These are phyloP conservation scores for Fusarium sp. DNA, from an alignment of 2,329 filamentous ascomycete genomes.

Conservation along the genomic window DNA sequence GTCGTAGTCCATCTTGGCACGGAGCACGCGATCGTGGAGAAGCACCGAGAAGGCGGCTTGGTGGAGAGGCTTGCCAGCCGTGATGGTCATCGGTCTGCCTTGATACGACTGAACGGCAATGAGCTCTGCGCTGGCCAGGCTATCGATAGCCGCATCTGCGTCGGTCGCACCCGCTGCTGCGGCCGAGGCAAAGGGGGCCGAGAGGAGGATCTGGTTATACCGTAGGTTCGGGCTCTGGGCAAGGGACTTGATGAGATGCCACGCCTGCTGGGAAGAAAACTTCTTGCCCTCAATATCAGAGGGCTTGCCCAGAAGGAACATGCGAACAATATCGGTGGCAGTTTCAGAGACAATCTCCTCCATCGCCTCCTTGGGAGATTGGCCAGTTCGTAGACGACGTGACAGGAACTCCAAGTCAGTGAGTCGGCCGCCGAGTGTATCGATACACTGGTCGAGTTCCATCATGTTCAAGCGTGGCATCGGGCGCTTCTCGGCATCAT, in stretches of 20 bases:
- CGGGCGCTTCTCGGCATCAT: conserved; percentile 37
- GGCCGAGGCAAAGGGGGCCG: conserved; percentile 73
- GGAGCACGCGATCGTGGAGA: conserved; percentile 76
- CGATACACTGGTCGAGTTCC: conserved; percentile 85
- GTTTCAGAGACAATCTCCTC: conserved; percentile 90
- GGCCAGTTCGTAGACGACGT: conserved; percentile 87
- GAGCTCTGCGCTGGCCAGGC: conserved; percentile 85
- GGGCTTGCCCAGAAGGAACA: conserved; percentile 80
- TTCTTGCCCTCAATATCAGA: conserved; percentile 60
- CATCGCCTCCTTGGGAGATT: conserved; percentile 83
- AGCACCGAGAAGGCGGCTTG: conserved; percentile 82
- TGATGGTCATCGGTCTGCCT: conserved; percentile 82
- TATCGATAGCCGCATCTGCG: conserved; percentile 81
- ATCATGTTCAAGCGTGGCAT: conserved; percentile 59
- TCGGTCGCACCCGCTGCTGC: conserved; percentile 54
- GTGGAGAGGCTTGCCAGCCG: conserved; percentile 87
- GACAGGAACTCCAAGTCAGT: conserved; percentile 95
- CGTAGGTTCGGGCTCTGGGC: conserved; percentile 74
- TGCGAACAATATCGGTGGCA: conserved; percentile 90
- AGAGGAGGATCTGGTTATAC: conserved; percentile 87
- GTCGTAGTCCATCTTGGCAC: conserved; percentile 77
- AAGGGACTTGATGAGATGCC: conserved; percentile 85
- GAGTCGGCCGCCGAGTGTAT: conserved; percentile 86
- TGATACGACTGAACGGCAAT: conserved; percentile 79
- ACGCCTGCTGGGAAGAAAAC: conserved; percentile 89